Base-by-base conservation (phyloP, 2,329 filamentous ascomycete genomes). In the Fusarium haematococcum region DNA sequence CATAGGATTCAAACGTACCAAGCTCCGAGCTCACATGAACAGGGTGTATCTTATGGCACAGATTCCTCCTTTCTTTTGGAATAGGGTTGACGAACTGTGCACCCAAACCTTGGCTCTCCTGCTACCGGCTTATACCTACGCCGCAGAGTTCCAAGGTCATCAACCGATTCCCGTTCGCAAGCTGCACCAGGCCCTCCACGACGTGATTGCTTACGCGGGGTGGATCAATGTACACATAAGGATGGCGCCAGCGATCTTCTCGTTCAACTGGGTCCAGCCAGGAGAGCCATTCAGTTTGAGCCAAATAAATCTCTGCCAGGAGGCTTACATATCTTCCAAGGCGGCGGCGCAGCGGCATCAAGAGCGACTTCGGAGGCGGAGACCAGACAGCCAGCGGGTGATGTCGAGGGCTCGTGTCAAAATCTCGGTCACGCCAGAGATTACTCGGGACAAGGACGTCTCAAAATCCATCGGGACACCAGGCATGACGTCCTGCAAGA, bases 51-150 rank as follows among this genome's bases (percentile, higher is more conserved):
- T 83, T 11, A 50, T 68, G 6, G 32, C 73, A 1, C 50, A 71
- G 2, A 79, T 81, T 6, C 73, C 75, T 6, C 52, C 67, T 0
- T 83, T 82, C 52, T 83, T 83, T 52, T 83, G 81, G 82, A 50
- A 68, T 1, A 64, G 78, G 25, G 80, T 83, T 5, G 81, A 83
- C 58, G 74, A 71, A 33, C 43, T 81, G 3, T 69, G 78, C 35
- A 64, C 64, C 6, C 74, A 73, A 45, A 75, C 77, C 18, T 50
- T 78, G 27, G 56, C 59, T 23, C 43, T 82, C 32, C 58, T 83
- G 10, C 52, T 79, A 3, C 80, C 79, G 6, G 59, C 77, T 2
- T 78, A 79, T 57, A 66, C 61, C 9, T 76, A 71, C 57, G 65
- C 76, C 1, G 67, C 62, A 20, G 63, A 77, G 16, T 63, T 69